Conservation (phyloP, 192 early-diverging fungal species). For the Glomus cerebriforme region DNA sequence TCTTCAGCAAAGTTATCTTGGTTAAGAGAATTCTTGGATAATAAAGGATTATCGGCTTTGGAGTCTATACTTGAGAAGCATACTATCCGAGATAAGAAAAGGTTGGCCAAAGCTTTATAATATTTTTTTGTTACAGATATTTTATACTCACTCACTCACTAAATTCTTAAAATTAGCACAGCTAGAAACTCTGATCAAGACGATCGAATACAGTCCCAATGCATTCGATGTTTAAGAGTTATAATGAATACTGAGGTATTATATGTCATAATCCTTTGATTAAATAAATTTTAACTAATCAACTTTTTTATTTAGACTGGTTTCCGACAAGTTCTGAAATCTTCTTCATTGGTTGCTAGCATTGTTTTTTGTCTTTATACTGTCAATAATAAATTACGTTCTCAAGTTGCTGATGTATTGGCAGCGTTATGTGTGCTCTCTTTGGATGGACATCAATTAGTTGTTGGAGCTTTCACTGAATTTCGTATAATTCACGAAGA, state of each 20-base stretch:
- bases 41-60: conserved; percentile 47
- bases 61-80: conserved; percentile 51
- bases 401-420: conserved; percentile 50
- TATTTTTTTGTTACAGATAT: background rate
- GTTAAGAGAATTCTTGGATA: conserved; percentile 52
- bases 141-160: background rate
- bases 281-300: background rate
- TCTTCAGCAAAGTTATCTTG: conserved; percentile 50
- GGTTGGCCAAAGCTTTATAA: background rate
- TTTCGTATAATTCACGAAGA: conserved; percentile 50
- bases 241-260: conserved; percentile 53
- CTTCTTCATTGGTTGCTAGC: conserved; percentile 37
- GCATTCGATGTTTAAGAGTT: conserved; percentile 52
- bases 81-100: conserved; percentile 41
- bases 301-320: conserved; percentile 44
- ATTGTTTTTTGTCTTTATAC: conserved; percentile 44
- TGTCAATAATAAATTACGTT: conserved; percentile 45
- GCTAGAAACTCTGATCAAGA: conserved; percentile 40
- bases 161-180: background rate
- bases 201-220: conserved; percentile 49
- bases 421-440: conserved; percentile 52
- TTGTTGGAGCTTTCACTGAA: conserved; percentile 49
- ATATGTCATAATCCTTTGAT: background rate
- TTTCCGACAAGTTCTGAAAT: conserved; percentile 43
- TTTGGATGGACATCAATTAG: conserved; percentile 44